Conservation (phyloP, 73 alveolate genomes). For the Stentor roeselii region DNA sequence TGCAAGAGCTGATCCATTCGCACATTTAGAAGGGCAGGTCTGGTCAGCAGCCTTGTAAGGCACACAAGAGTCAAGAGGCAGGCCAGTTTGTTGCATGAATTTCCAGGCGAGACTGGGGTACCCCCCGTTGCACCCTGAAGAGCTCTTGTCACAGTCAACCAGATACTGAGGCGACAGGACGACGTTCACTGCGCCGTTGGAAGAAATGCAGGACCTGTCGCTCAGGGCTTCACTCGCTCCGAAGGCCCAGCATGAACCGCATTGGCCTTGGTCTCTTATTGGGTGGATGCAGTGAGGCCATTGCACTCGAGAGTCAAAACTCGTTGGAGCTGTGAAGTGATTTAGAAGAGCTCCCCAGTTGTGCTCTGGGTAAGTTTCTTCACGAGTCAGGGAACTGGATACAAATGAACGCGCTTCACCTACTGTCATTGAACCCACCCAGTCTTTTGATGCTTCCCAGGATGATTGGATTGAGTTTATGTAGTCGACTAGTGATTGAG, state of each 20-base stretch:
- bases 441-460: not conserved
- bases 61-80: not conserved
- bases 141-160: constrained; percentile 65
- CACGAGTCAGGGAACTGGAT: not conserved
- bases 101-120: constrained; percentile 40
- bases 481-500: not conserved
- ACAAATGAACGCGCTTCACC: not conserved
- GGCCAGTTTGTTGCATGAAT: not conserved
- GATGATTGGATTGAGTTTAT: not conserved
- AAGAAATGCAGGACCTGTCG: constrained; percentile 88
- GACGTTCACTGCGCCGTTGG: constrained; percentile 45
- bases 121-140: constrained; percentile 69
- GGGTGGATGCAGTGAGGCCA: not conserved
- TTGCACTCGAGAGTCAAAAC: not conserved
- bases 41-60: not conserved
- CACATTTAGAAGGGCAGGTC: not conserved
- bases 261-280: constrained; percentile 36
- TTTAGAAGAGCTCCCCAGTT: not conserved
- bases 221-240: constrained; percentile 92
- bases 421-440: not conserved
- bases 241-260: constrained; percentile 99
- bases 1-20: not conserved
- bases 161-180: constrained; percentile 70
- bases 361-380: not conserved
- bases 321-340: not conserved